Evolutionary conservation across 441 rosid genomes (phyloP).

Genomic region (Rhodomyrtus psidioides): DNA sequence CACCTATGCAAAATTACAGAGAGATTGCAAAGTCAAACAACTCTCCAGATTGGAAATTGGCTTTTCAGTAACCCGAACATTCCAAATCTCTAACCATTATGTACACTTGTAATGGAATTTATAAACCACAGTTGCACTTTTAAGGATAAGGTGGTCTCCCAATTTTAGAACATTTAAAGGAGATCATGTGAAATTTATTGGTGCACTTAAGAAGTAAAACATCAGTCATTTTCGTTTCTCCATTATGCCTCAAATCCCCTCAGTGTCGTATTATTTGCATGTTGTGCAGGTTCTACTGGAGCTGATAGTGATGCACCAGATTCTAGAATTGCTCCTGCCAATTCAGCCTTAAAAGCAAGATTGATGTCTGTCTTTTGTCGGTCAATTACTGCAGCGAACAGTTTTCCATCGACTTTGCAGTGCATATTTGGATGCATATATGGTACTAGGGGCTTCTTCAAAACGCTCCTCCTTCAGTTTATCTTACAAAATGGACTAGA

Average conservation of each 20-base stretch:
- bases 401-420: constrained; percentile 90
- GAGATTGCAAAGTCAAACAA: neutral
- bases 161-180: neutral
- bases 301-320: constrained; percentile 56
- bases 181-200: neutral
- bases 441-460: constrained; percentile 36
- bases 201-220: neutral
- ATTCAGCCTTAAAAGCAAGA: constrained; percentile 58
- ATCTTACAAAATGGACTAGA: neutral
- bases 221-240: neutral
- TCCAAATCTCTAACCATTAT: too few species aligned
- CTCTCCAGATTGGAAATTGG: too few species aligned
- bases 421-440: constrained; percentile 93
- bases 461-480: neutral
- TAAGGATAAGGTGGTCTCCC: neutral
- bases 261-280: neutral
- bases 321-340: constrained; percentile 63
- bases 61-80: neutral
- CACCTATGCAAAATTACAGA: neutral
- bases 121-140: neutral
- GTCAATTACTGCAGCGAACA: constrained; percentile 84
- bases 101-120: neutral
- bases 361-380: constrained; percentile 78
- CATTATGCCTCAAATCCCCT: neutral
- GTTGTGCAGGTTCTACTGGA: constrained; percentile 53